Evolutionary conservation across 768 basidiomycete species (phyloP), one percentile per base, ranked within the genome.

Genomic region (Rhizopogon vinicolor): DNA sequence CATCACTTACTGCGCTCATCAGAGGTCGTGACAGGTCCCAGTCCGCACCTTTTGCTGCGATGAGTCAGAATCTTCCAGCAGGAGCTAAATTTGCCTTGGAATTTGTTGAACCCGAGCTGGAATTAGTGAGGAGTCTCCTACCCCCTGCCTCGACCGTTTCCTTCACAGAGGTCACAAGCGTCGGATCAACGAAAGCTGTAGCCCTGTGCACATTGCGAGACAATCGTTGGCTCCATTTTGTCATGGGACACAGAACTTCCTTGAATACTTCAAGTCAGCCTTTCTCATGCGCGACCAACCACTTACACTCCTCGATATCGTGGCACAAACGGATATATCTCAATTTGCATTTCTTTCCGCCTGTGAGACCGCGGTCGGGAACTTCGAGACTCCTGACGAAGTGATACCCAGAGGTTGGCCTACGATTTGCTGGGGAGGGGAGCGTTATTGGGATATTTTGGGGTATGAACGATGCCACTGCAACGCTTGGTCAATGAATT

Each of bases 381-480:
- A 62, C 18, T 19, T 14, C 5, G 43, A 33, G 31, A 55, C 53
- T 4, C 60, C 60, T 2, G 64, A 63, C 25, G 65, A 66, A 44
- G 48, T 52, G 8, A 44, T 64, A 66, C 46, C 54, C 64, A 14
- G 64, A 62, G 13, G 59, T 63, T 9, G 63, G 61, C 10, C 45
- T 66, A 60, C 55, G 62, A 35, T 51, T 60, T 14, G 56, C 58
- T 6, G 65, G 65, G 1, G 64, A 50, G 41, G 58, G 49, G 39
- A 60, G 64, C 45, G 64, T 62, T 10, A 42, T 65, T 12, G 64
- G 57, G 43, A 64, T 63, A n/a, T 50, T 64, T 53, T 66, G 65
- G 63, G 54, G 54, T 10, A 49, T 56, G 10, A 19, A 37, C 16
- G 49, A 56, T 19, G 29, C 35, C 10, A 41, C 44, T 22, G 48